Percentiles rank a stretch among this genome's conserved stretches.
Conservation (phyloP, 345 rosid genomes). For the Odontarrhena argentea region DNA sequence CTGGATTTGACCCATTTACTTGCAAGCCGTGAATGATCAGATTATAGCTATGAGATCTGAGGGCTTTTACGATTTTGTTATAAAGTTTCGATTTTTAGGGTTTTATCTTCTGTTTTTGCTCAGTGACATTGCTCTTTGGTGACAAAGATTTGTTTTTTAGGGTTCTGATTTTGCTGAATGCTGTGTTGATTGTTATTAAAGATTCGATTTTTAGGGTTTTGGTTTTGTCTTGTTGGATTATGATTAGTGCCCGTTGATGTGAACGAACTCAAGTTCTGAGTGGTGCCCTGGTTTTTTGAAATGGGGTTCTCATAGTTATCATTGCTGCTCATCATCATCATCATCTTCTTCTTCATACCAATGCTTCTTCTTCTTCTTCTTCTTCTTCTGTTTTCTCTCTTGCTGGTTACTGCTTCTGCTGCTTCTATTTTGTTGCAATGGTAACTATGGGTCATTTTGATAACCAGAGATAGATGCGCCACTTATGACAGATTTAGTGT, state of each 20-base stretch:
- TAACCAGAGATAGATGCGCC: conserved; percentile 31
- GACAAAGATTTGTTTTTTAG: too few species aligned
- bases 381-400: neutral
- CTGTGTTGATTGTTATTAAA: too few species aligned
- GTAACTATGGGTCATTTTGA: neutral
- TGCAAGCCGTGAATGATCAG: conserved; percentile 43
- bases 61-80: conserved; percentile 36
- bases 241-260: conserved; percentile 26
- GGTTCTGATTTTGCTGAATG: too few species aligned
- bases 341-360: conserved; percentile 12
- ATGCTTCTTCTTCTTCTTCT: conserved; percentile 30
- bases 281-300: conserved; percentile 33
- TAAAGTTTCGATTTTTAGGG: neutral
- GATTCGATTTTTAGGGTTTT: neutral
- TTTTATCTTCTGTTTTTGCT: neutral
- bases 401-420: neutral
- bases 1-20: conserved; percentile 38
- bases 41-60: conserved; percentile 64
- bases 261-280: conserved; percentile 3
- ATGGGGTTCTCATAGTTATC: neutral
- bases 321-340: conserved; percentile 7
- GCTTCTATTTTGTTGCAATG: neutral
- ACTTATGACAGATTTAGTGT: neutral
- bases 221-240: neutral
- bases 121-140: too few species aligned